A percentile compares a stretch with the other conserved stretches of the same genome.
Conservation (phyloP, 352 stramenopile genomes). For the Phytopythium kandeliae region DNA sequence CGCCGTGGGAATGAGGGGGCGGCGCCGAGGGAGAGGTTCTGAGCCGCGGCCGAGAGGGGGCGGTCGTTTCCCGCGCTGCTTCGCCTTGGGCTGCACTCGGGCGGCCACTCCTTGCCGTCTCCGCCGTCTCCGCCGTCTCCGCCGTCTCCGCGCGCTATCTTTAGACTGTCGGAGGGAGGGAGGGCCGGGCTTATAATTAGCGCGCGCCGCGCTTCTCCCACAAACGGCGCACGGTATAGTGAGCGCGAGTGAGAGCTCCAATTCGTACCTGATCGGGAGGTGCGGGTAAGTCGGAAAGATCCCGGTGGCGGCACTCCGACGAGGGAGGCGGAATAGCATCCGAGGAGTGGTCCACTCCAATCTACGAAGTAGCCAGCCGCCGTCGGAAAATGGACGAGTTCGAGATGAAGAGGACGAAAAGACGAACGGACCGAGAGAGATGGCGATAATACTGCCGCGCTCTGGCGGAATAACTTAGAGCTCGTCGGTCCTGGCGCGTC, state of each 20-base stretch:
- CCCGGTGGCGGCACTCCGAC: neutral
- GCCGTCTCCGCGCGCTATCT: neutral
- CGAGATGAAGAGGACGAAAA: too few relatives aligned
- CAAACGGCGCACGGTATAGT: neutral
- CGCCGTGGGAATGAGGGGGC: neutral
- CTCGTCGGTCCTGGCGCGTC: neutral
- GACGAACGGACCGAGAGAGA: too few relatives aligned
- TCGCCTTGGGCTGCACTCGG: too few relatives aligned
- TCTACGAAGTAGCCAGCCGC: too few relatives aligned
- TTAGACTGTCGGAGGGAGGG: neutral
- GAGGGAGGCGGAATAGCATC: neutral
- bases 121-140: too few relatives aligned
- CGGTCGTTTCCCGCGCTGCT: too few relatives aligned
- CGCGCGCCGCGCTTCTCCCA: neutral
- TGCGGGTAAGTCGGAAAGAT: neutral
- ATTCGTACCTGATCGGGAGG: neutral
- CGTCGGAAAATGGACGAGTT: too few relatives aligned
- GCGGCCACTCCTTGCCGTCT: too few relatives aligned
- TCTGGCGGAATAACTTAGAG: conserved; percentile 1
- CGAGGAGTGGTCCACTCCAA: too few relatives aligned
- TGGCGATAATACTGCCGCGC: too few relatives aligned
- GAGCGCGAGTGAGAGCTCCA: neutral
- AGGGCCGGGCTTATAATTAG: neutral
- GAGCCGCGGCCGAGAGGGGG: neutral
- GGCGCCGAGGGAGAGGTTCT: too few relatives aligned